phyloP scores from a whole-genome alignment of 495 filamentous ascomycete genomes.

The Tetracladium setigerum region DNA sequence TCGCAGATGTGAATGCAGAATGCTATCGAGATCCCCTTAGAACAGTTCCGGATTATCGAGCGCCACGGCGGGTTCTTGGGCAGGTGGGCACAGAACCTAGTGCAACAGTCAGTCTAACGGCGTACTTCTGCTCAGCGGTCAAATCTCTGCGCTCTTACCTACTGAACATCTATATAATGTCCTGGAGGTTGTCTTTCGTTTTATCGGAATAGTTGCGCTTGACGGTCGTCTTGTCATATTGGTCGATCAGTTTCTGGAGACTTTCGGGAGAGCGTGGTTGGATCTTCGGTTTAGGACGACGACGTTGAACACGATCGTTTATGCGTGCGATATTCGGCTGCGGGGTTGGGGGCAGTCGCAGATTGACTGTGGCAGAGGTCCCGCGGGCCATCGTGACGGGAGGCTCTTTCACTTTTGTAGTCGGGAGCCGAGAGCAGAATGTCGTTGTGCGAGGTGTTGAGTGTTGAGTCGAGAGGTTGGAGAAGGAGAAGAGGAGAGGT shows the following conservation, averaged over 20 bases:
- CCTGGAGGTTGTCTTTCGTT: slow-evolving; percentile 3
- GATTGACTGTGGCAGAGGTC: background rate
- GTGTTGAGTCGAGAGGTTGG: slow-evolving; percentile 1
- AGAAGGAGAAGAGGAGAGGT: background rate
- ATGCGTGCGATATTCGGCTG: background rate
- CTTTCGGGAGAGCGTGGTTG: slow-evolving; percentile 3
- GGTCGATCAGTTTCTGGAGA: slow-evolving; percentile 1
- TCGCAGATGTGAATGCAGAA: slow-evolving; percentile 22
- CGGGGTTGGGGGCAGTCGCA: slow-evolving; percentile 1
- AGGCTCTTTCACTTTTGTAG: slow-evolving; percentile 1
- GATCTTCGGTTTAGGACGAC: slow-evolving; percentile 6
- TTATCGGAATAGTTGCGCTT: slow-evolving; percentile 5
- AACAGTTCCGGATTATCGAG: slow-evolving; percentile 15
- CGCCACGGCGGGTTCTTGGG: background rate
- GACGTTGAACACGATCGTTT: slow-evolving; percentile 1
- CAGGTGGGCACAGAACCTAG: slow-evolving; percentile 4
- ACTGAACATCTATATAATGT: slow-evolving; percentile 1
- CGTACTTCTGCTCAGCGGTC: background rate
- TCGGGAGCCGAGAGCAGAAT: background rate
- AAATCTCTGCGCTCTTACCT: slow-evolving; percentile 8
- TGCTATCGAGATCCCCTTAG: slow-evolving; percentile 21
- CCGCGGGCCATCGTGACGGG: background rate
- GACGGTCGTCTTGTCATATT: background rate
- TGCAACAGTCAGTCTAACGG: slow-evolving; percentile 1
- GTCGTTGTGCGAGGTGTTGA: slow-evolving; percentile 13